These are phyloP conservation scores for Aurantiochytrium sp. DNA, from an alignment of 108 stramenopile species.

Conservation along the genomic window DNA sequence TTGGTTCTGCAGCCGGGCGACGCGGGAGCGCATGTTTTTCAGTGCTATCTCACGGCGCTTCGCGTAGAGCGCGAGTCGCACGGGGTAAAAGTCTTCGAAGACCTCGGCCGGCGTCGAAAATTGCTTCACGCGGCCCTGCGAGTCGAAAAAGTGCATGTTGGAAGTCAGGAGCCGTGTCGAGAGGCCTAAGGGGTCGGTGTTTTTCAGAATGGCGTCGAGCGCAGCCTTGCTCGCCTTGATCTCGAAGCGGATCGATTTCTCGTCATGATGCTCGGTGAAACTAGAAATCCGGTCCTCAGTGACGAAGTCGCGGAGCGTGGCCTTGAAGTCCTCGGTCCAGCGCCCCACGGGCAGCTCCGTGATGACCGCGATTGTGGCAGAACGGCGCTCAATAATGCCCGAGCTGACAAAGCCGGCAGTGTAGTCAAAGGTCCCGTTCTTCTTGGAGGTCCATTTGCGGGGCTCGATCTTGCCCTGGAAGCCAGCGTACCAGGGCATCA, in stretches of 20 bases:
- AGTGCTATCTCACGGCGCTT: slow-evolving; percentile 70
- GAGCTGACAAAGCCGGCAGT: slow-evolving; percentile 37
- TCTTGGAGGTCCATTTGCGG: too few relatives aligned
- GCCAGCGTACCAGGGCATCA: slow-evolving; percentile 44
- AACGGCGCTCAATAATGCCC: slow-evolving; percentile 51
- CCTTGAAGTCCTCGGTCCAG: slow-evolving; percentile 82
- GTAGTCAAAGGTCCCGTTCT: neutral
- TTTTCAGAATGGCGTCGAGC: slow-evolving; percentile 45
- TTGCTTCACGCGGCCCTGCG: slow-evolving; percentile 56
- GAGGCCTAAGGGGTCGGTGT: slow-evolving; percentile 67
- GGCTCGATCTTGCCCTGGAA: slow-evolving; percentile 65
- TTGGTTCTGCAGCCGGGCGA: slow-evolving; percentile 66
- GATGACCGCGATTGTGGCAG: slow-evolving; percentile 59
- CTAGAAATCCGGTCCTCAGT: slow-evolving; percentile 56
- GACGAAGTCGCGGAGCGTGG: slow-evolving; percentile 61
- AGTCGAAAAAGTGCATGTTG: slow-evolving; percentile 87
- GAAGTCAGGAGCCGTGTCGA: slow-evolving; percentile 56
- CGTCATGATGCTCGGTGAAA: slow-evolving; percentile 78
- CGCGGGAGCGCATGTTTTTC: slow-evolving; percentile 62
- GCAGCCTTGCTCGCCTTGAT: slow-evolving; percentile 60
- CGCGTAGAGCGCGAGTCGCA: slow-evolving; percentile 65
- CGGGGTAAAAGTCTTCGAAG: slow-evolving; percentile 71
- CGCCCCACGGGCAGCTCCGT: slow-evolving; percentile 77
- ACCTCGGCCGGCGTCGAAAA: slow-evolving; percentile 67
- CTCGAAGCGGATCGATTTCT: slow-evolving; percentile 68